Conservation (phyloP, 2,329 filamentous ascomycete genomes). For the Thyridium curvatum region DNA sequence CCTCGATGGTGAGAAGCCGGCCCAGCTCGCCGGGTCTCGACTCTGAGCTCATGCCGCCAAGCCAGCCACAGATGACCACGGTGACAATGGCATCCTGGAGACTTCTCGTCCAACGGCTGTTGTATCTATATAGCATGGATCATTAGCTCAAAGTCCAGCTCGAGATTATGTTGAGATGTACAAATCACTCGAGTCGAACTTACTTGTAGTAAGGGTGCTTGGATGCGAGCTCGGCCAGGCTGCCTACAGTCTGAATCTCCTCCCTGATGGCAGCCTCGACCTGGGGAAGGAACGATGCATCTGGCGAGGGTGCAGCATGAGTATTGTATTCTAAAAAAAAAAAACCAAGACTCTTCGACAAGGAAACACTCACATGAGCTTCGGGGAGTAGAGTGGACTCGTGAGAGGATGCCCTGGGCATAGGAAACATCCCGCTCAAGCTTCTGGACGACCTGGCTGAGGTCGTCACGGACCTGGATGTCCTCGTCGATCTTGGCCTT, state of each 20-base stretch:
- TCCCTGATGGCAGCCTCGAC: constrained; percentile 67
- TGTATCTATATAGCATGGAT: constrained; percentile 56
- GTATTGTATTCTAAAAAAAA: neutral
- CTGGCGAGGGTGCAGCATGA: constrained; percentile 32
- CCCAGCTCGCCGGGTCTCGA: constrained; percentile 47
- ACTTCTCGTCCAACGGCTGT: constrained; percentile 76
- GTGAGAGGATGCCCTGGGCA: constrained; percentile 76
- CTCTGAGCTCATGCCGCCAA: constrained; percentile 64
- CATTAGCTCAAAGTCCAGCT: too few species aligned
- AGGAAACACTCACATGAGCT: constrained; percentile 35
- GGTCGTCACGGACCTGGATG: constrained; percentile 70
- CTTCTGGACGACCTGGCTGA: constrained; percentile 73
- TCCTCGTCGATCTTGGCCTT: constrained; percentile 90
- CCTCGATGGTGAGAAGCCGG: constrained; percentile 77
- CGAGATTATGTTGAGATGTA: too few species aligned
- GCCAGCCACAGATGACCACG: constrained; percentile 60
- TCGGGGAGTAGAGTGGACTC: constrained; percentile 81
- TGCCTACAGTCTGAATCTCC: constrained; percentile 63
- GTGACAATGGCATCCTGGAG: constrained; percentile 70
- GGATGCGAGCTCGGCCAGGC: constrained; percentile 68
- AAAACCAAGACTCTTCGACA: neutral
- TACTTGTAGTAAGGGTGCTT: constrained; percentile 95
- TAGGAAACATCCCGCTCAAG: constrained; percentile 79
- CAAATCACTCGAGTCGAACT: constrained; percentile 8
- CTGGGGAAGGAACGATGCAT: constrained; percentile 61